Evolutionary conservation across 2,329 filamentous ascomycete genomes (phyloP).

Genomic region (Scorias spongiosa): DNA sequence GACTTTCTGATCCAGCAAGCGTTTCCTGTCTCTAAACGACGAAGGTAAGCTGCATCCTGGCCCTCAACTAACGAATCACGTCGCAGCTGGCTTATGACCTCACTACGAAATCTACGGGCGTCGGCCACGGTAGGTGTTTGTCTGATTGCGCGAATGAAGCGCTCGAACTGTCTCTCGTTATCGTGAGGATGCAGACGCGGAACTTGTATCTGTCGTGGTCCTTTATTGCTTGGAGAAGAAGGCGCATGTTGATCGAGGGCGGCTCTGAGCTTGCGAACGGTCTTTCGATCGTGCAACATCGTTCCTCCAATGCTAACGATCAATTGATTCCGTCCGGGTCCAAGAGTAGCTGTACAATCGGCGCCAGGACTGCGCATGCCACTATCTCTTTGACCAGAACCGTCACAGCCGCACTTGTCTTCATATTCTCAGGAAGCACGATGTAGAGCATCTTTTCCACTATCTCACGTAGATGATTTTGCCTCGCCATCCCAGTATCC

Average conservation of each 20-base stretch:
- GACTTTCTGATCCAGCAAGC: slow-evolving; percentile 79
- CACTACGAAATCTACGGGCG: slow-evolving; percentile 78
- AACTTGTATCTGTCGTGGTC: slow-evolving; percentile 42
- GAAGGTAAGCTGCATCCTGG: slow-evolving; percentile 73
- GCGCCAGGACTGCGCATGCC: slow-evolving; percentile 78
- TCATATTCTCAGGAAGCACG: slow-evolving; percentile 57
- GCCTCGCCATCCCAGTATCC: slow-evolving; percentile 70
- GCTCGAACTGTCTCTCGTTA: slow-evolving; percentile 83
- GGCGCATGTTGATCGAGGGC: slow-evolving; percentile 89
- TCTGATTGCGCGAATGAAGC: slow-evolving; percentile 78
- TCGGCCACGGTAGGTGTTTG: slow-evolving; percentile 86
- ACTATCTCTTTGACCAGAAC: slow-evolving; percentile 78
- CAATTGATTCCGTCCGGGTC: slow-evolving; percentile 94
- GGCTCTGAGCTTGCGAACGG: slow-evolving; percentile 77
- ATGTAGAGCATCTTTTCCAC: slow-evolving; percentile 56
- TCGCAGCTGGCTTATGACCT: slow-evolving; percentile 82
- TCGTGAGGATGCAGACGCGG: slow-evolving; percentile 70
- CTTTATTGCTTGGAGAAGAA: slow-evolving; percentile 51
- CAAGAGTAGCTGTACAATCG: slow-evolving; percentile 62
- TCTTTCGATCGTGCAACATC: slow-evolving; percentile 88
- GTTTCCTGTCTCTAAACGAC: slow-evolving; percentile 85
- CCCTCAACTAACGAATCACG: slow-evolving; percentile 63
- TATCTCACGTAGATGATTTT: slow-evolving; percentile 73
- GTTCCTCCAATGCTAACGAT: slow-evolving; percentile 65
- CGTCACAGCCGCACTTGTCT: slow-evolving; percentile 65